phyloP scores from a whole-genome alignment of 2,329 filamentous ascomycete species.

The Aspergillus neotritici region DNA sequence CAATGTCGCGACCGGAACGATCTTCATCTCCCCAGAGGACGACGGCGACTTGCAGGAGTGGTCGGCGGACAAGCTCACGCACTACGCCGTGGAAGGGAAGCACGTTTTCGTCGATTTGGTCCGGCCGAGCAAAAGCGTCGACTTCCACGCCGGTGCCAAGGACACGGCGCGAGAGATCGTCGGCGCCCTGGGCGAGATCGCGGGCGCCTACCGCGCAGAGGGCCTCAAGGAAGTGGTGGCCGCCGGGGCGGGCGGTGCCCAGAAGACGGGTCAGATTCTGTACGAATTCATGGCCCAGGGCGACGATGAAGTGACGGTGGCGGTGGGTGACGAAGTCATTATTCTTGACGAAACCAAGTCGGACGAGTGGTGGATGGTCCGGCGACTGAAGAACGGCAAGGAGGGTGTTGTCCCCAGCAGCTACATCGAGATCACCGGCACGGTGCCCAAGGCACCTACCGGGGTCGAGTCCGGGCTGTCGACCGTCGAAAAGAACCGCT shows the following conservation, averaged over 20 bases:
- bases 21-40: slow-evolving; percentile 81
- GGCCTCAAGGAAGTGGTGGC: slow-evolving; percentile 76
- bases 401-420: slow-evolving; percentile 95
- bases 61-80: slow-evolving; percentile 90
- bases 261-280: slow-evolving; percentile 78
- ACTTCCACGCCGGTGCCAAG: slow-evolving; percentile 95
- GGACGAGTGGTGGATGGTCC: slow-evolving; percentile 98
- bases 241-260: slow-evolving; percentile 62
- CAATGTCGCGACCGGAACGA: slow-evolving; percentile 78
- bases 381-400: slow-evolving; percentile 81
- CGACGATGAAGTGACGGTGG: slow-evolving; percentile 92
- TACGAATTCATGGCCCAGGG: slow-evolving; percentile 98
- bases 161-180: slow-evolving; percentile 95
- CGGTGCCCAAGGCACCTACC: slow-evolving; percentile 49
- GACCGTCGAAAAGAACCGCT: slow-evolving; percentile 66
- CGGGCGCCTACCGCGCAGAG: slow-evolving; percentile 78
- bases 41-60: slow-evolving; percentile 87
- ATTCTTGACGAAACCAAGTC: slow-evolving; percentile 86
- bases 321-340: slow-evolving; percentile 81
- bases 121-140: slow-evolving; percentile 84
- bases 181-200: slow-evolving; percentile 76
- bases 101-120: slow-evolving; percentile 95
- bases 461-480: slow-evolving; percentile 59
- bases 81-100: slow-evolving; percentile 96
- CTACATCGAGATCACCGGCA: slow-evolving; percentile 83